phyloP scores from a whole-genome alignment of 352 stramenopile genomes.

The Globisporangium mamillatum region DNA sequence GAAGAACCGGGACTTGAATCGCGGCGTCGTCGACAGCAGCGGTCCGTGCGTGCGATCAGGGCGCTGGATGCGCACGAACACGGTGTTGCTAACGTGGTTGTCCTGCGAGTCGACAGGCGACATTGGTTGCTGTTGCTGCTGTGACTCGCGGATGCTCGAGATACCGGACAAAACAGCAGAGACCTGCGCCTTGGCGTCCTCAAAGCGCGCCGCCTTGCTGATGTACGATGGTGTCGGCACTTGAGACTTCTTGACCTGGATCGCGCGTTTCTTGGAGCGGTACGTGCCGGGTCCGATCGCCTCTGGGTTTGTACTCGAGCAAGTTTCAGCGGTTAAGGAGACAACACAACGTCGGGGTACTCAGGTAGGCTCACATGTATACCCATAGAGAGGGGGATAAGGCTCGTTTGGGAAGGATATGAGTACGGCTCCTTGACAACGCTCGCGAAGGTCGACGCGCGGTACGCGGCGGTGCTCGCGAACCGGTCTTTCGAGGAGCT shows the following conservation, averaged over 20 bases:
- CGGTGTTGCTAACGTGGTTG: conserved; percentile 5
- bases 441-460: conserved; percentile 61
- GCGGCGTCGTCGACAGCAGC: conserved; percentile 55
- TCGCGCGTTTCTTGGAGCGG: conserved; percentile 48
- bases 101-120: not conserved
- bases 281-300: conserved; percentile 62
- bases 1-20: conserved; percentile 70
- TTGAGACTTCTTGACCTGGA: conserved; percentile 62
- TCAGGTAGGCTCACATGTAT: not conserved
- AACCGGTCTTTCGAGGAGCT: conserved; percentile 67
- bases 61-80: conserved; percentile 15
- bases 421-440: conserved; percentile 70
- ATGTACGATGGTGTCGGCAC: conserved; percentile 52
- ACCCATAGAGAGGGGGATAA: not conserved
- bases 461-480: conserved; percentile 62
- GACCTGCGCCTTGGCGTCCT: conserved; percentile 55
- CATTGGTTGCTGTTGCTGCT: not conserved
- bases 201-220: conserved; percentile 53
- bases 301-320: conserved; percentile 32
- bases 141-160: not conserved
- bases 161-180: conserved; percentile 31
- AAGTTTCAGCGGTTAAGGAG: conserved; percentile 14
- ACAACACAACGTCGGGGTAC: not conserved
- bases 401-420: conserved; percentile 13
- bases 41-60: conserved; percentile 42